These are phyloP conservation scores for Magnaporthales sp. DNA, from an alignment of 2,329 filamentous ascomycete genomes.

Conservation along the genomic window DNA sequence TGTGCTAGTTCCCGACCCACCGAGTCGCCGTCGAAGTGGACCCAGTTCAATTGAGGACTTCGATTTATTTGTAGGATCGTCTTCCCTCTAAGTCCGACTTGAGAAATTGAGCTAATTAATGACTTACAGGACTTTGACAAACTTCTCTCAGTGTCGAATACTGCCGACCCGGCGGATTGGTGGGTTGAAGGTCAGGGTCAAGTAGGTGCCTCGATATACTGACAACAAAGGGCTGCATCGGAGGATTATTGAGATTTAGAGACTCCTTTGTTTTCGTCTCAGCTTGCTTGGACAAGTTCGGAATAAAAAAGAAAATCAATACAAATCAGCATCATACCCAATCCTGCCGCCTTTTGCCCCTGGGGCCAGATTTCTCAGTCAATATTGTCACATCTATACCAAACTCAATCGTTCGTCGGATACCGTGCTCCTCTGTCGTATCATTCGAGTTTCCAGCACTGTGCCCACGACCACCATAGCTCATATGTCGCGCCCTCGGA, in stretches of 20 bases:
- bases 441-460: not conserved
- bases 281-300: not conserved
- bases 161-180: not conserved
- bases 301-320: not conserved
- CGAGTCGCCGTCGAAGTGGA: not conserved
- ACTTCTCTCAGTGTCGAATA: not conserved
- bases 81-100: not conserved
- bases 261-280: not conserved
- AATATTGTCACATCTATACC: not conserved
- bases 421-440: not conserved
- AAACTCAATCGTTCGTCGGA: not conserved
- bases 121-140: not conserved
- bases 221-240: not conserved
- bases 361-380: not conserved
- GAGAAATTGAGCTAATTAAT: not conserved
- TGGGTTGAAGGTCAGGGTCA: not conserved
- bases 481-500: not conserved
- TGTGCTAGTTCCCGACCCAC: not conserved
- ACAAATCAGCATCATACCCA: not conserved
- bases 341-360: not conserved
- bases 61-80: not conserved
- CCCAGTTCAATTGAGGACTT: not conserved
- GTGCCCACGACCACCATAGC: no score
- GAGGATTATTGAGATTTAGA: not conserved
- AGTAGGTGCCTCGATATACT: not conserved